Evolutionary conservation across 1,284 basidiomycete species (phyloP).

Genomic region (Heimioporus retisporus): DNA sequence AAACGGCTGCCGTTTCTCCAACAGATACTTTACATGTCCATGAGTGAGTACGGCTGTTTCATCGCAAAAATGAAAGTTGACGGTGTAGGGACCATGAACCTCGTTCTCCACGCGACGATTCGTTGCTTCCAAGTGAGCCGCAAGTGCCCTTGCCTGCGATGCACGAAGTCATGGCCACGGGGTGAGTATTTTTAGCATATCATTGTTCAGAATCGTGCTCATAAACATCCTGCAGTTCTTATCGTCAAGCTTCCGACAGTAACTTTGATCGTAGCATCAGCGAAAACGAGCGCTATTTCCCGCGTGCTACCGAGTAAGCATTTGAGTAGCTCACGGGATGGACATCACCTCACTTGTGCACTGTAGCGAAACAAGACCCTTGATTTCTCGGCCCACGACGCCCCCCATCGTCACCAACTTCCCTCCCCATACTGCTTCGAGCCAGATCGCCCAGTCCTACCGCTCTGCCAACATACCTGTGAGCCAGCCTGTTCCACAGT

Average conservation of each 20-base stretch:
- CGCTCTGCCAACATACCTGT: slow-evolving; percentile 27
- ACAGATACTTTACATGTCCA: slow-evolving; percentile 40
- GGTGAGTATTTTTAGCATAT: slow-evolving; percentile 33
- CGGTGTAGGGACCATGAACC: slow-evolving; percentile 39
- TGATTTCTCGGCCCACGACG: slow-evolving; percentile 43
- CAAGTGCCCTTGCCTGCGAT: slow-evolving; percentile 49
- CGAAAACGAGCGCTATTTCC: slow-evolving; percentile 24
- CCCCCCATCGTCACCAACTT: slow-evolving; percentile 42
- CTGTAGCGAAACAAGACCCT: slow-evolving; percentile 50
- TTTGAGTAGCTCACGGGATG: neutral
- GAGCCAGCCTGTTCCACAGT: slow-evolving; percentile 42
- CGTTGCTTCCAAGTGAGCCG: slow-evolving; percentile 37
- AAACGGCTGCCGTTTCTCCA: slow-evolving; percentile 31
- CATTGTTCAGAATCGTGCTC: neutral
- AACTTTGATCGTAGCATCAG: slow-evolving; percentile 37
- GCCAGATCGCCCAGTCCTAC: slow-evolving; percentile 35
- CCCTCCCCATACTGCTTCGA: slow-evolving; percentile 28
- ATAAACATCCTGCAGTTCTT: slow-evolving; percentile 22
- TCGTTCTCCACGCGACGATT: slow-evolving; percentile 47
- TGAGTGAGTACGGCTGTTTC: slow-evolving; percentile 28
- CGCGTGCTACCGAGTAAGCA: slow-evolving; percentile 32
- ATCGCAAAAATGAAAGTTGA: slow-evolving; percentile 3
- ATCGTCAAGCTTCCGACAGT: slow-evolving; percentile 34
- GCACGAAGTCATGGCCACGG: slow-evolving; percentile 47
- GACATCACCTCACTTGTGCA: slow-evolving; percentile 14